Evolutionary conservation across 805 yeast genomes (phyloP).

Genomic region (Zygosaccharomyces rouxii): DNA sequence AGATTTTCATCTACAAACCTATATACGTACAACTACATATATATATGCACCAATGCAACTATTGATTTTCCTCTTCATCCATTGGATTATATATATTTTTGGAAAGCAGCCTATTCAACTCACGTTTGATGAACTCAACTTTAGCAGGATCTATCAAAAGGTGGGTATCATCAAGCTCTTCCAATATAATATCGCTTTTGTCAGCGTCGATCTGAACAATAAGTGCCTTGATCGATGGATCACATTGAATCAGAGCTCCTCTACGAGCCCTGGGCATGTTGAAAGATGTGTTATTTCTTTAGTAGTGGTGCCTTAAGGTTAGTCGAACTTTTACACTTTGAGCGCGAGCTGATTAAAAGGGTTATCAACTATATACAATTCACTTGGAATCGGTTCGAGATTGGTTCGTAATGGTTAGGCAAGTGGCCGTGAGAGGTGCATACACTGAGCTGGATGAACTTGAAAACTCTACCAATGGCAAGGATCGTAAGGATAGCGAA

Average conservation of each 20-base stretch:
- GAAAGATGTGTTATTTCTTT: background rate
- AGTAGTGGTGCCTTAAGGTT: background rate
- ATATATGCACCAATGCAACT: background rate
- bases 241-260: conserved; percentile 60
- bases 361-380: background rate
- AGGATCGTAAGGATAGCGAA: background rate
- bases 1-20: background rate
- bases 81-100: conserved; percentile 82
- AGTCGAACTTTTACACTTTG: background rate
- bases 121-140: conserved; percentile 70
- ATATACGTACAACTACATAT: background rate
- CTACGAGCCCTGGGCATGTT: conserved; percentile 52
- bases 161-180: conserved; percentile 90
- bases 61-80: conserved; percentile 56
- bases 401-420: conserved; percentile 2
- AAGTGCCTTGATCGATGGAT: conserved; percentile 87
- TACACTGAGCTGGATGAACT: background rate
- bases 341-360: conserved; percentile 1
- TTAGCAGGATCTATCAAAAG: conserved; percentile 72
- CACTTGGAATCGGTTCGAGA: background rate
- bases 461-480: background rate
- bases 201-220: conserved; percentile 77
- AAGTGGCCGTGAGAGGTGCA: background rate
- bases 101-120: conserved; percentile 69
- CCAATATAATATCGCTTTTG: conserved; percentile 64